These are phyloP conservation scores for Candida vaughaniae DNA, from an alignment of 805 yeast genomes.

Conservation along the genomic window DNA sequence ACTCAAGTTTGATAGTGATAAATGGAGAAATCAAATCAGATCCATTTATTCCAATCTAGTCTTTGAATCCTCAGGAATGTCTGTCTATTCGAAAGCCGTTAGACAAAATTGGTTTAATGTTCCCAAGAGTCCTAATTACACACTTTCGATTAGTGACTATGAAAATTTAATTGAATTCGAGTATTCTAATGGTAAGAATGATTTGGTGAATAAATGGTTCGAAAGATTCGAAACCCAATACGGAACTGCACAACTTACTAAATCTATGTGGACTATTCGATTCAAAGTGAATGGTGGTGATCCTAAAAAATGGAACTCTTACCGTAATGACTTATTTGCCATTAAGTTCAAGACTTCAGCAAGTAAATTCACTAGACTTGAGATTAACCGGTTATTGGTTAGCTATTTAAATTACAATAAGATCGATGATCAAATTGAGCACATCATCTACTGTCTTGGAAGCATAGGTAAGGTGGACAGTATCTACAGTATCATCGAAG, in stretches of 20 bases:
- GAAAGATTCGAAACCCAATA: slow-evolving; percentile 28
- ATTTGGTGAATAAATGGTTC: slow-evolving; percentile 42
- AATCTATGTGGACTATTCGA: slow-evolving; percentile 33
- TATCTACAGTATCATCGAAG: slow-evolving; percentile 24
- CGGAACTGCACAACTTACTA: slow-evolving; percentile 23
- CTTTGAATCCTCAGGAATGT: slow-evolving; percentile 15
- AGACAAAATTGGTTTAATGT: slow-evolving; percentile 4
- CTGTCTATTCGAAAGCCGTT: slow-evolving; percentile 20
- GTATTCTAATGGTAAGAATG: slow-evolving; percentile 33
- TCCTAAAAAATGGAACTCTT: slow-evolving; percentile 29
- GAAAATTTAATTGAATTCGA: slow-evolving; percentile 40
- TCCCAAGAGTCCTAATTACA: neutral
- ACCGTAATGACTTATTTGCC: slow-evolving; percentile 16
- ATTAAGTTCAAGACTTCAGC: slow-evolving; percentile 11
- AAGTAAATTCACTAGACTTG: slow-evolving; percentile 1
- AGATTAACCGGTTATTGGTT: slow-evolving; percentile 1
- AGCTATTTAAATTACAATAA: slow-evolving; percentile 5
- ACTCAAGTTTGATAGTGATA: slow-evolving; percentile 12
- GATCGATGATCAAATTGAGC: slow-evolving; percentile 22
- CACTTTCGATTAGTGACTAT: slow-evolving; percentile 23
- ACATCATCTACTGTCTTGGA: slow-evolving; percentile 36
- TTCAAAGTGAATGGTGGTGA: slow-evolving; percentile 34
- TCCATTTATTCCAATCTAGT: slow-evolving; percentile 24
- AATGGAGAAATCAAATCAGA: slow-evolving; percentile 20
- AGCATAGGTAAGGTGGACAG: slow-evolving; percentile 20